Base-by-base conservation (phyloP, 2,329 filamentous ascomycete genomes). In the Cercospora brassicicola region DNA sequence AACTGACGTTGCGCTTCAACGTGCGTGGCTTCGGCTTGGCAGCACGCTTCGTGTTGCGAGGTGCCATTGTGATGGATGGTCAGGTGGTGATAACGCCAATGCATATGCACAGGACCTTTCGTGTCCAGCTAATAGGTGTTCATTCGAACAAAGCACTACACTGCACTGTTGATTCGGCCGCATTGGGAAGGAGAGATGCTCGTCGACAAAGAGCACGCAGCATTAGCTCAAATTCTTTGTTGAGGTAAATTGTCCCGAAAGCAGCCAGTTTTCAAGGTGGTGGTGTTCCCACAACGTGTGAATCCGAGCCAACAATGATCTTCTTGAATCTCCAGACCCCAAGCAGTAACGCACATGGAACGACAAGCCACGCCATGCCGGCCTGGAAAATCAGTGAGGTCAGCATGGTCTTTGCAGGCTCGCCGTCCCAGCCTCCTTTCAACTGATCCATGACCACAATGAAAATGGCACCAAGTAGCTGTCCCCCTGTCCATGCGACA, bases 401-500 rank as follows among this genome's bases (percentile, higher is more conserved):
- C 73, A 85, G 87, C 91, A 97, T 94, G 76, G 93, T 90, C 18
- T 81, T 72, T 66, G 73, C 11, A 71, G 81, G 67, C 68, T 77
- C 67, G 67, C 74, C 69, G 72, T 59, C 74, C 76, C 76, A 73
- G 9, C 72, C 75, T 20, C 68, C 87, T 71, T 88, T 87, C 69
- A 98, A 83, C 18, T 90, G 91, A 77, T 93, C 90, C 81, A 92
- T 91, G 66, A 94, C 81, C 31, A 99, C 82, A 74, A 97, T 91
- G 76, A 97, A 97, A 30, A 94, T 81, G 1, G 88, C 94, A 11
- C 95, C 95, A 0, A 96, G 81, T 7, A 97, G 80, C 82, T 98
- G 94, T 0, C 95, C 94, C 5, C 90, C 90, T 0, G 88, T 87
- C 95, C 95, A 98, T 75, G 90, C 91, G 23, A 96, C 83, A 30